These are phyloP conservation scores for Colletotrichum falcatum DNA, from an alignment of 2,329 filamentous ascomycete genomes.

Conservation along the genomic window DNA sequence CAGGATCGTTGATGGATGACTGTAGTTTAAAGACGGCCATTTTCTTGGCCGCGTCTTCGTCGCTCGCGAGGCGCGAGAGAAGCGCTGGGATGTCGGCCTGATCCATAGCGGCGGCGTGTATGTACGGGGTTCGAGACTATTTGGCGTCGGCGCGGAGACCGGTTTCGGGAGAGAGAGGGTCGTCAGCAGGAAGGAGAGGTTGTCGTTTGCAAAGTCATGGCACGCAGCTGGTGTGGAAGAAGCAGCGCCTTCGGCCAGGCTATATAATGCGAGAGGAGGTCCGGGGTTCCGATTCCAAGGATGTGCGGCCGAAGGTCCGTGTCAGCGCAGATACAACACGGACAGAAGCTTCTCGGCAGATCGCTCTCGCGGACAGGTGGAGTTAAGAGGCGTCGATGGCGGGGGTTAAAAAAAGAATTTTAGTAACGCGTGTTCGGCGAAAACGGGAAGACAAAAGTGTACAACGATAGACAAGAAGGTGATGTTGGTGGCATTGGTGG, in stretches of 20 bases:
- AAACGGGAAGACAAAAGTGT: constrained; percentile 2
- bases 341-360: constrained; percentile 29
- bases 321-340: constrained; percentile 25
- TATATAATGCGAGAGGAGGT: constrained; percentile 28
- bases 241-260: not conserved
- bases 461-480: constrained; percentile 17
- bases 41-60: constrained; percentile 92
- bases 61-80: constrained; percentile 72
- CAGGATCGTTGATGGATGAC: constrained; percentile 92
- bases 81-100: constrained; percentile 76
- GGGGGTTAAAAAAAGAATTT: constrained; percentile 32
- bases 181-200: constrained; percentile 30
- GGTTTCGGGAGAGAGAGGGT: constrained; percentile 22
- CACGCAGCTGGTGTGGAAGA: constrained; percentile 11
- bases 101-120: constrained; percentile 63
- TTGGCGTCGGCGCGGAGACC: constrained; percentile 28
- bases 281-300: constrained; percentile 24
- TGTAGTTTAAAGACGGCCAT: constrained; percentile 99
- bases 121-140: constrained; percentile 15
- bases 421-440: not conserved
- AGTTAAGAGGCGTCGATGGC: constrained; percentile 21
- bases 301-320: constrained; percentile 26
- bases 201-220: constrained; percentile 32
- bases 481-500: not conserved
- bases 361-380: constrained; percentile 9